A percentile compares a stretch with the other conserved stretches of the same genome.
phyloP scores from a whole-genome alignment of 768 basidiomycete genomes.

The Neoboletus brunneissimus region DNA sequence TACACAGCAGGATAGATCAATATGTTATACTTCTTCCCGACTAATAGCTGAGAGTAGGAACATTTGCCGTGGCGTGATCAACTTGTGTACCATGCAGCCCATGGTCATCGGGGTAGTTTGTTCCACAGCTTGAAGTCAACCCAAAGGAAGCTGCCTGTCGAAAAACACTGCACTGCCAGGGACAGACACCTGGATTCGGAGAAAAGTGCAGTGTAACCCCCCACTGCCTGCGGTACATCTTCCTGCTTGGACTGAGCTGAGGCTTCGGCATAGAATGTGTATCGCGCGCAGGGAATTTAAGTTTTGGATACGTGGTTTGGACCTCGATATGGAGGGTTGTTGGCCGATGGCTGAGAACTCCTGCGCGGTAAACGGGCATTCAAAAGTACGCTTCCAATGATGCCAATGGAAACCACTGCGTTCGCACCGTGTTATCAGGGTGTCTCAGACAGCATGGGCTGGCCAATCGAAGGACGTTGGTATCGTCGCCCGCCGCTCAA shows the following conservation, averaged over 20 bases:
- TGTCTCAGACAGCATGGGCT: neutral
- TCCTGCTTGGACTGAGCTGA: no score
- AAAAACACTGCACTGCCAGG: no score
- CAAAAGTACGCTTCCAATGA: neutral
- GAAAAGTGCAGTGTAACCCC: no score
- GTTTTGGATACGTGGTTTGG: no score
- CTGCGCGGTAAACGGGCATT: neutral
- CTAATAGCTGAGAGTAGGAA: conserved; percentile 54
- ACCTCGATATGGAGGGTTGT: no score
- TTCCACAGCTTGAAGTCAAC: no score
- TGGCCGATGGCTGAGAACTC: neutral
- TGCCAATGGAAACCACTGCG: neutral
- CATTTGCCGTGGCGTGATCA: conserved; percentile 49
- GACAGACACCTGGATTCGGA: no score
- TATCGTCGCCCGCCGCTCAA: neutral
- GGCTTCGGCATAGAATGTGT: no score
- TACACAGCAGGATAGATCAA: no score
- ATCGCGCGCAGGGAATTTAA: conserved; percentile 35
- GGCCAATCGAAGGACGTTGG: neutral
- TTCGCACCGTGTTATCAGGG: neutral
- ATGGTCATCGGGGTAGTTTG: no score
- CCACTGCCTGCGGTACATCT: no score
- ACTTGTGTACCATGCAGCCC: conserved; percentile 63
- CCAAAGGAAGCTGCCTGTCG: no score
- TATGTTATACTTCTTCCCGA: conserved; percentile 57